A percentile compares a stretch with the other conserved stretches of the same genome.
Evolutionary conservation across 2,329 filamentous ascomycete species (phyloP).

Genomic region (Penicillium verrucosum): DNA sequence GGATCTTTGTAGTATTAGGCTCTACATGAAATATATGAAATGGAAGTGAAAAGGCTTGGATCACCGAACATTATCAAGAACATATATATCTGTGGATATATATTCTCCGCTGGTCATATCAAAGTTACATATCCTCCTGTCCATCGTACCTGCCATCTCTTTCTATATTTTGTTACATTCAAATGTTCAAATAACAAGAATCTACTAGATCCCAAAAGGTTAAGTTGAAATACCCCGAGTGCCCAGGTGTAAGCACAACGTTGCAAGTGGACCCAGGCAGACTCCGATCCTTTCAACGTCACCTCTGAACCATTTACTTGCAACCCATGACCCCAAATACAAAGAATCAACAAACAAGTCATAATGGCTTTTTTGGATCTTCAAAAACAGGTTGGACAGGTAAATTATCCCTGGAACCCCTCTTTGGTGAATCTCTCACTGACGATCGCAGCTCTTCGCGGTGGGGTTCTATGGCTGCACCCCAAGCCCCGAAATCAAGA

Average conservation of each 20-base stretch:
- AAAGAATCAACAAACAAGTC: background rate
- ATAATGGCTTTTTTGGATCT: slow-evolving; percentile 23
- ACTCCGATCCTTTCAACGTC: slow-evolving; percentile 2
- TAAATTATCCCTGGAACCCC: slow-evolving; percentile 7
- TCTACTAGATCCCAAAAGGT: background rate
- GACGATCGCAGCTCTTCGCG: slow-evolving; percentile 40
- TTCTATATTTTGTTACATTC: background rate
- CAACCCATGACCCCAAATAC: background rate
- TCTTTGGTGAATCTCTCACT: background rate
- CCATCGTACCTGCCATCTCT: background rate
- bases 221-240: background rate
- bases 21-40: too few relatives aligned
- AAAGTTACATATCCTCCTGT: background rate
- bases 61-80: background rate
- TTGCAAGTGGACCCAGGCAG: slow-evolving; percentile 3
- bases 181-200: background rate
- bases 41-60: background rate
- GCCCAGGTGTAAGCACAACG: background rate
- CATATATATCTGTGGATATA: background rate
- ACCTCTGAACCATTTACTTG: background rate
- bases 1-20: too few relatives aligned
- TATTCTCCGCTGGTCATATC: background rate
- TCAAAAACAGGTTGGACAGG: slow-evolving; percentile 37
- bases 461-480: slow-evolving; percentile 44
- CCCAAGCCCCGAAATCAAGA: slow-evolving; percentile 42